Evolutionary conservation across 495 filamentous ascomycete genomes (phyloP), one percentile per base, ranked within the genome.

Genomic region (Aspergillus wentii): DNA sequence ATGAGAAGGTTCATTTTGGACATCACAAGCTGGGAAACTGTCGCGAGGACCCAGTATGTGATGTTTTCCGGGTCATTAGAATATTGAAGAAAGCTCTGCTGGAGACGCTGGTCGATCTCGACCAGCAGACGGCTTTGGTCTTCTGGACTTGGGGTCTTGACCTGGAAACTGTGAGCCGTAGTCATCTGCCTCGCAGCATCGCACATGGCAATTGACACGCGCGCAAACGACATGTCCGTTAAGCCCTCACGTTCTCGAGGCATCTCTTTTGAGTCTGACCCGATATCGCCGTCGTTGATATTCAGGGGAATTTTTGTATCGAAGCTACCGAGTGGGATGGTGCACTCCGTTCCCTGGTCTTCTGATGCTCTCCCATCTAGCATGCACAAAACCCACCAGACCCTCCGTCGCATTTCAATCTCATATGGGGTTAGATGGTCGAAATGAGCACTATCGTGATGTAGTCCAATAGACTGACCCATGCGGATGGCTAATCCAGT

Each of bases 151-250:
- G n/a, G n/a, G n/a, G n/a, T n/a, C n/a, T n/a, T n/a, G n/a, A n/a
- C n/a, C n/a, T n/a, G n/a, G n/a, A n/a, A n/a, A n/a, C n/a, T n/a
- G n/a, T n/a, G n/a, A n/a, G n/a, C n/a, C n/a, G n/a, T n/a, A n/a
- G n/a, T n/a, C n/a, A n/a, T n/a, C n/a, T n/a, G n/a, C n/a, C n/a
- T n/a, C n/a, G n/a, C n/a, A n/a, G n/a, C n/a, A n/a, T n/a, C n/a
- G n/a, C n/a, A n/a, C n/a, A n/a, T n/a, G n/a, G n/a, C n/a, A n/a
- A n/a, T n/a, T n/a, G n/a, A n/a, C n/a, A n/a, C n/a, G n/a, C n/a
- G n/a, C n/a, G n/a, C n/a, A n/a, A n/a, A n/a, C n/a, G n/a, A n/a
- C 79, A 88, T 84, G 37, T 92, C 85, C 5, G 84, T 91, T 3
- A 75, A 62, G 6, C 79, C 81, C 11, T 58, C 53, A 9, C 76